phyloP scores from a whole-genome alignment of 441 rosid species.

The Capsella rubella region DNA sequence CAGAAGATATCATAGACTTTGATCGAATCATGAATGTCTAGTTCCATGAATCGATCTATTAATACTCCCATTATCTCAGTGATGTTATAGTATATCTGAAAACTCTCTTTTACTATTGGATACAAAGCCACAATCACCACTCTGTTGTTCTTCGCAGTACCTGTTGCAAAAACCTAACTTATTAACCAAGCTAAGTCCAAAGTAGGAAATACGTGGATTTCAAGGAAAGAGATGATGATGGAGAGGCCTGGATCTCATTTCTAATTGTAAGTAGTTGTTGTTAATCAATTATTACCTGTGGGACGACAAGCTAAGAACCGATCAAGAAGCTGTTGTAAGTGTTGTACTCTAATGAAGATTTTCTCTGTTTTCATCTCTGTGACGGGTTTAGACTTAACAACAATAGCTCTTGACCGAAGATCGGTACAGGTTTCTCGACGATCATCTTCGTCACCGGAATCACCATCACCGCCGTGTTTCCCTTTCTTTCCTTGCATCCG shows the following conservation, averaged over 20 bases:
- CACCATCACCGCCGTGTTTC: constrained; percentile 57
- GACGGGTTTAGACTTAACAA: constrained; percentile 51
- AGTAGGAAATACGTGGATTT: not conserved
- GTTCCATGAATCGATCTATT: constrained; percentile 83
- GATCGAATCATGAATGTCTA: constrained; percentile 63
- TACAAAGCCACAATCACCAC: constrained; percentile 78
- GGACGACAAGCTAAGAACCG: constrained; percentile 91
- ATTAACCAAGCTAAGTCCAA: constrained; percentile 16
- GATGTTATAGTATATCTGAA: constrained; percentile 69
- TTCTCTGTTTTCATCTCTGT: constrained; percentile 62
- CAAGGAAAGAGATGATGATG: not conserved
- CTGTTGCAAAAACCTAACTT: constrained; percentile 48
- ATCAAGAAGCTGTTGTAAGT: constrained; percentile 76
- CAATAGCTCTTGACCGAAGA: not conserved
- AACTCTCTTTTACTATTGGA: constrained; percentile 78
- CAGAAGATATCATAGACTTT: constrained; percentile 74
- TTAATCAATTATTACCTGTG: constrained; percentile 56
- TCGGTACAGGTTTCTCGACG: constrained; percentile 14
- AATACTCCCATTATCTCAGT: constrained; percentile 68
- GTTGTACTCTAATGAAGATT: constrained; percentile 62
- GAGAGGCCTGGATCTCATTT: not conserved
- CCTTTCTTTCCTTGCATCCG: constrained; percentile 64
- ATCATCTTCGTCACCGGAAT: constrained; percentile 45
- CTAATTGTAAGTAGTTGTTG: not conserved
- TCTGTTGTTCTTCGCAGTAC: constrained; percentile 66